Percentiles rank a stretch among this genome's conserved stretches.
Conservation (phyloP, 805 yeast genomes). For the Saturnispora kantuleensis region DNA sequence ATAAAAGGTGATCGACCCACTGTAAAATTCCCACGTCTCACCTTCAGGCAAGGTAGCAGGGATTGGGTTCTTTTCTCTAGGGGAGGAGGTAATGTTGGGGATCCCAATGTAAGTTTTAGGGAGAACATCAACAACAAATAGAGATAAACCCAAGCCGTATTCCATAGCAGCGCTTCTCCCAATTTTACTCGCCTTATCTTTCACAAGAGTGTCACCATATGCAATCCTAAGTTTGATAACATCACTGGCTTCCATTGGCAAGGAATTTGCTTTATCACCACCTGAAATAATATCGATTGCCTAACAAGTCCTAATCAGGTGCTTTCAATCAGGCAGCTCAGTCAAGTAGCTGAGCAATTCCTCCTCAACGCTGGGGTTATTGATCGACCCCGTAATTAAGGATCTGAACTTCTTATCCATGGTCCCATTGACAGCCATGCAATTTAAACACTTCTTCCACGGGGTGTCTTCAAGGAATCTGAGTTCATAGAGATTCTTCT, state of each 20-base stretch:
- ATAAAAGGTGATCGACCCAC: conserved; percentile 53
- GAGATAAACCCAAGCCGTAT: conserved; percentile 28
- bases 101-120: conserved; percentile 18
- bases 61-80: conserved; percentile 31
- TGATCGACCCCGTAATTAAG: conserved; percentile 9
- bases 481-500: conserved; percentile 41
- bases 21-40: conserved; percentile 42
- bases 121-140: conserved; percentile 25
- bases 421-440: conserved; percentile 46
- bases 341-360: conserved; percentile 24
- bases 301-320: conserved; percentile 50
- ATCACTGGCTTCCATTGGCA: conserved; percentile 53
- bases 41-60: conserved; percentile 28
- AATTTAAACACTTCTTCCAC: conserved; percentile 44
- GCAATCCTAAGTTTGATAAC: conserved; percentile 50
- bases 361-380: conserved; percentile 27
- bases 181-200: conserved; percentile 25
- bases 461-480: conserved; percentile 30
- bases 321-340: conserved; percentile 21
- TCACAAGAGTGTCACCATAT: conserved; percentile 38
- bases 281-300: conserved; percentile 60
- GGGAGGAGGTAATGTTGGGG: conserved; percentile 31
- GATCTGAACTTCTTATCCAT: conserved; percentile 3
- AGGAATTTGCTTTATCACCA: conserved; percentile 67
- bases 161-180: conserved; percentile 25